A percentile compares a stretch with the other conserved stretches of the same genome.
Conservation (phyloP, 345 rosid genomes). For the Stellera chamaejasme region DNA sequence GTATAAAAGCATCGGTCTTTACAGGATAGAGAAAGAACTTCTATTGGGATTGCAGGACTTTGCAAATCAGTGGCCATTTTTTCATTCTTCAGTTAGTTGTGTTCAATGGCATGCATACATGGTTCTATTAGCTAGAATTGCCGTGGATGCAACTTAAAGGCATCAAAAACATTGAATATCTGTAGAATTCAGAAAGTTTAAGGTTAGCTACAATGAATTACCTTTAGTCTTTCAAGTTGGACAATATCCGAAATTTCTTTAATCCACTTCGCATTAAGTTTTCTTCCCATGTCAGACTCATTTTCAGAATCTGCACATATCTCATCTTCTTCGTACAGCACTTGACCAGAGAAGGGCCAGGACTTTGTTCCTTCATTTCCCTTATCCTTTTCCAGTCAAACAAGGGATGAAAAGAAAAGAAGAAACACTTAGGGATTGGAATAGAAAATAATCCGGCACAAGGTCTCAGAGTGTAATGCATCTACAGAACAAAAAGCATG, state of each 20-base stretch:
- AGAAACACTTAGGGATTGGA: too few relatives aligned
- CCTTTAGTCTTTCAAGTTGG: slow-evolving; percentile 55
- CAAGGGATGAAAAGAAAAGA: slow-evolving; percentile 3
- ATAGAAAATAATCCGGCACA: too few relatives aligned
- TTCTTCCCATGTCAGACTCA: slow-evolving; percentile 20
- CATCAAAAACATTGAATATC: not conserved
- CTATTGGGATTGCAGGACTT: not conserved
- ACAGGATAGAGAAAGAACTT: not conserved
- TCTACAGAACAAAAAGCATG: too few relatives aligned
- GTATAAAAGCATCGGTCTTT: not conserved
- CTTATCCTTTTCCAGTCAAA: slow-evolving; percentile 9
- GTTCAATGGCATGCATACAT: not conserved
- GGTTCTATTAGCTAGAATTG: not conserved
- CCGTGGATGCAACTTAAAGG: not conserved
- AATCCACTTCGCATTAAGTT: slow-evolving; percentile 10
- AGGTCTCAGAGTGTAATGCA: too few relatives aligned
- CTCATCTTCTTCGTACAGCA: slow-evolving; percentile 12
- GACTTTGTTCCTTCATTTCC: slow-evolving; percentile 12
- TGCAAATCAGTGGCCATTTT: not conserved
- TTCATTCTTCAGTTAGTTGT: not conserved
- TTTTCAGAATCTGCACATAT: slow-evolving; percentile 11
- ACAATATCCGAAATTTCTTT: slow-evolving; percentile 24
- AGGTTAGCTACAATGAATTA: slow-evolving; percentile 16
- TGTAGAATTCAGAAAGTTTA: slow-evolving; percentile 8
- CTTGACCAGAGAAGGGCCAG: slow-evolving; percentile 9